Base-by-base conservation (phyloP, 352 stramenopile species). In the Plasmopara muralis region DNA sequence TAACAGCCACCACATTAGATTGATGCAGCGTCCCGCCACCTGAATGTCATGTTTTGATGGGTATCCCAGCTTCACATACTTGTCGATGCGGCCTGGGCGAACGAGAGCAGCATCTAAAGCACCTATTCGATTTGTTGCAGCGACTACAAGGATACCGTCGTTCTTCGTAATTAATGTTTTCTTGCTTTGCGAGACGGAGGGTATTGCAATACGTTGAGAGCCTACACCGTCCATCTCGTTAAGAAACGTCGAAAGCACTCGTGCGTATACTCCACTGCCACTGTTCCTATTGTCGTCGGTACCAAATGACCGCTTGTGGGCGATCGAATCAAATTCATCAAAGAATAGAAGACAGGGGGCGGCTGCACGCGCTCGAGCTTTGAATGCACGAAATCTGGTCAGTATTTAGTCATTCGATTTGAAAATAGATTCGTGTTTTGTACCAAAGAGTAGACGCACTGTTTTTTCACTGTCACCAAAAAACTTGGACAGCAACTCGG, bases 141-240 rank as follows among this genome's bases (percentile, higher is more conserved):
- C 79, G 15, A 93, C 62, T 7, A 93, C 79, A 1, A 93, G 60
- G 9, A 93, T 70, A 1, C 79, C 68, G 5, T 65, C 61, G 8
- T 53, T 60, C 5, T 64, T 41, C 37, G 25, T 20, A 33, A 29
- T 15, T 29, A 51, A 43, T 13, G 50, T 44, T 20, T 28, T 43
- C 14, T 53, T 62, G 16, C 40, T 25, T 15, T 52, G 47, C 1
- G 60, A 62, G 9, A 48, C 42, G 5, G 53, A 61, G 12, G 68
- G 64, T 30, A 51, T 29, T 7, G 55, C 51, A 15, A 67, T 55
- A 47, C 49, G 40, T 3, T 58, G 56, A 12, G 47, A 68, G 25
- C 78, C 80, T 20, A 93, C 76, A 40, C 82, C 82, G 41, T 93
- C 82, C 77, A 93, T 88, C 55, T 93, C 82, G 49, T 93, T 93